These are phyloP conservation scores for Chlorella ohadii DNA, from an alignment of 139 green algal genomes.

Conservation along the genomic window DNA sequence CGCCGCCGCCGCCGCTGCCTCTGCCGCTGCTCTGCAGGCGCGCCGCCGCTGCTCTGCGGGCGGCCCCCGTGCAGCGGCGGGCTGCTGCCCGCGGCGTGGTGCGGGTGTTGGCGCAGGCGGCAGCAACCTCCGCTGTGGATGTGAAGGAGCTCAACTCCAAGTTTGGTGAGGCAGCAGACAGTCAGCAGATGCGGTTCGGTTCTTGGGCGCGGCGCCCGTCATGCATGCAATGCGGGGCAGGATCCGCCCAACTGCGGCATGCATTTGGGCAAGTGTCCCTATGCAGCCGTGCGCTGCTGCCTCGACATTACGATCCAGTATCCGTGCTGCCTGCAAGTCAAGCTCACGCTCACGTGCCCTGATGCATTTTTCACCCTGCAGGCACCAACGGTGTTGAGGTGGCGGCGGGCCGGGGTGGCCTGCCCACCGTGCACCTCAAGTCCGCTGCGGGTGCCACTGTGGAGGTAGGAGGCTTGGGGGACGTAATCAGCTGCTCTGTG, in stretches of 20 bases:
- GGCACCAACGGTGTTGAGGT: conserved; percentile 35
- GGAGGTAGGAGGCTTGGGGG: conserved; percentile 59
- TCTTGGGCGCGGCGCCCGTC: too few species aligned
- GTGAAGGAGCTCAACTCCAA: conserved; percentile 21
- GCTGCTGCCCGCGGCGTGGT: neutral
- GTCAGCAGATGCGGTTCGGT: neutral
- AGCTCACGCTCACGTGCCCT: neutral
- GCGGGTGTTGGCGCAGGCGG: conserved; percentile 2
- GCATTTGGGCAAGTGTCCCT: neutral
- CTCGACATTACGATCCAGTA: too few species aligned
- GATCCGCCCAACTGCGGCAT: neutral
- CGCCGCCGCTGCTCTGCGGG: too few species aligned
- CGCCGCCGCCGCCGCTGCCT: too few species aligned
- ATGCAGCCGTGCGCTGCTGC: too few species aligned
- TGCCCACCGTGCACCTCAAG: conserved; percentile 57
- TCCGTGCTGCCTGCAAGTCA: too few species aligned
- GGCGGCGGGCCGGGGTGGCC: conserved; percentile 36
- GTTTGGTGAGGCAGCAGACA: conserved; percentile 20
- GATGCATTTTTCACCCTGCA: neutral
- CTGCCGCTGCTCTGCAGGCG: too few species aligned
- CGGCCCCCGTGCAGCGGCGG: too few species aligned
- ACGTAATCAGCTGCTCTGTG: neutral
- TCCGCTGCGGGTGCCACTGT: conserved; percentile 77
- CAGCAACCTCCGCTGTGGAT: conserved; percentile 6
- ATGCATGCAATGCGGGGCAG: neutral